Evolutionary conservation across 2,329 filamentous ascomycete genomes (phyloP), one percentile per base, ranked within the genome.

Genomic region (Claviceps pusilla): DNA sequence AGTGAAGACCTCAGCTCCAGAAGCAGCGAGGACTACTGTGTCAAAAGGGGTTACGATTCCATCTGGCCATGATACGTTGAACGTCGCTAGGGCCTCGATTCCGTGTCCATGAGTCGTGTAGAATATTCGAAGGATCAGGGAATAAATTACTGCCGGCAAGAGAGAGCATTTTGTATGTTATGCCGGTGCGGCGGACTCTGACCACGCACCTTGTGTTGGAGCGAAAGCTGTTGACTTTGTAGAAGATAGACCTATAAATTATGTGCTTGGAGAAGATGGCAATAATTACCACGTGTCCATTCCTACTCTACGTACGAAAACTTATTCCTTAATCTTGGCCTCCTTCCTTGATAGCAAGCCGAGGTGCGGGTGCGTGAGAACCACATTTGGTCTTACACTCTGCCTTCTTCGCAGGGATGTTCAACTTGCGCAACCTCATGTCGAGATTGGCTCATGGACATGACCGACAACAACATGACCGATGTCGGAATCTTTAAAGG

Each of bases 1-100:
- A 47, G 45, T 33, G 49, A 41, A 43, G 49, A 39, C 11, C 33
- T 29, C 5, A 51, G 43, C 48, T 43, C 9, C 48, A 43, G 48
- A 56, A 48, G 33, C 35, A 51, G 48, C 48, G 54, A 54, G 33
- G 48, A 56, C 19, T 42, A 48, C 6, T 47, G 37, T 14, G 33
- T 35, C 14, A 54, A 48, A 16, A 35, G 33, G 37, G 7, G 9
- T 19, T 50, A 14, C 41, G 54, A 43, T 12, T 12, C 12, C 37
- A 14, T 14, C 14, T 45, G 31, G 39, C 47, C 42, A 52, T 50
- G 51, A 49, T 50, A 33, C 19, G 9, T n/a, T 24, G 12, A n/a
- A 43, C 14, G 24, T 46, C 24, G 41, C 35, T 35, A 10, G 10
- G 14, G 29, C 39, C 29, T 45, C 24, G 24, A 24, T 37, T n/a